Base-by-base conservation (phyloP, 768 basidiomycete genomes). In the Rhodotorula sphaerocarpa region DNA sequence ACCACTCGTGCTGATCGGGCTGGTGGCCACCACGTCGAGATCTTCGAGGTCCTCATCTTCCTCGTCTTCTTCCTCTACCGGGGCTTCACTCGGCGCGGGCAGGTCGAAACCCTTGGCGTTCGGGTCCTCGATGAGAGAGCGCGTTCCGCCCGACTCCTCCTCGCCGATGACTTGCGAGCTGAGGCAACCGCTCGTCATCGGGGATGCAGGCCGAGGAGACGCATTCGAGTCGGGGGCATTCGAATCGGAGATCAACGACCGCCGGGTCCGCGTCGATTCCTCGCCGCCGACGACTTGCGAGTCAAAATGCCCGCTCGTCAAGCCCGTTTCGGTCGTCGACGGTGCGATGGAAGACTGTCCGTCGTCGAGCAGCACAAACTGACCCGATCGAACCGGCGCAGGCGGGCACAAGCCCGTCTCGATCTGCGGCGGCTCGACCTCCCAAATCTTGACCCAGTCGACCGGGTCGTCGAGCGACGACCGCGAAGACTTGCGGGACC, bases 361-460 rank as follows among this genome's bases (percentile, higher is more conserved):
- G 25, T n/a, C 50, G 28, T 50, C 61, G 21, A 50, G 44, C 25
- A 69, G 53, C 1, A 66, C 61, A 33, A 66, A 69, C 48, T 65
- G 60, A 21, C 64, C 64, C 15, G 27, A 16, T 21, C 54, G 39
- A 28, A 51, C 50, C 20, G 58, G 58, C 15, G 50, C 34, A 2
- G 72, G 71, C 18, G 57, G 59, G 4, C 54, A 45, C 15, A 73
- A 43, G 16, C 72, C 72, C 7, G 72, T 69, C 36, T 55, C 45
- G 55, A 73, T 61, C 25, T 48, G 39, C 3, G 71, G 72, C 7
- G 70, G 65, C 2, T 55, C 46, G 23, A 59, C 27, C 0, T 48
- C 64, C 72, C 72, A 73, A 31, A 73, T 70, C 5, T 55, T 68
- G 14, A n/a, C 25, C 39, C 68, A 73, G 56, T 72, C 68, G 50